Evolutionary conservation across 208 protist genomes (phyloP).

Genomic region (Crithidia thermophila): DNA sequence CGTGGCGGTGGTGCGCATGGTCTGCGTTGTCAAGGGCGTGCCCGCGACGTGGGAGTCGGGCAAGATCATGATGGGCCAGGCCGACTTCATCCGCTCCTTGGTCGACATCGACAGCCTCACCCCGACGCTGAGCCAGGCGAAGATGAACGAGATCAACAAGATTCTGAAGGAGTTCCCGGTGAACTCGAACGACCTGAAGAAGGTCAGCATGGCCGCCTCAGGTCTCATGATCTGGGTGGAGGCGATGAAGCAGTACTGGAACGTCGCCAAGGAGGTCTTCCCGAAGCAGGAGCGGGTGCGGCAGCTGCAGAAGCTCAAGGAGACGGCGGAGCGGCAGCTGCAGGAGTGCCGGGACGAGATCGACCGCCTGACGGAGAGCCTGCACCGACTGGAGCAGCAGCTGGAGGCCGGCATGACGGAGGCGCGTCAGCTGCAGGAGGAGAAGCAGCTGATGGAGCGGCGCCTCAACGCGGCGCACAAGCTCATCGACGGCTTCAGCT

Average conservation of each 20-base stretch:
- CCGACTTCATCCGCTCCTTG: constrained; percentile 89
- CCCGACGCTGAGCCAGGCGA: constrained; percentile 89
- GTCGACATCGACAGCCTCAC: constrained; percentile 92
- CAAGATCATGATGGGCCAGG: constrained; percentile 94
- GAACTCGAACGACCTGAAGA: constrained; percentile 91
- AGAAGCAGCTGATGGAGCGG: constrained; percentile 95
- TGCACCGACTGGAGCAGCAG: constrained; percentile 90
- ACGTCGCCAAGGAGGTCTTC: constrained; percentile 96
- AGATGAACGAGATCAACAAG: constrained; percentile 95
- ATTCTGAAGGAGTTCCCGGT: constrained; percentile 94
- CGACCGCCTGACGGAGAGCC: constrained; percentile 90
- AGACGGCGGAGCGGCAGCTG: constrained; percentile 90
- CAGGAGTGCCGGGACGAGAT: constrained; percentile 89
- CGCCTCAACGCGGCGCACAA: constrained; percentile 95
- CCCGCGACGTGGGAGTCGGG: constrained; percentile 88
- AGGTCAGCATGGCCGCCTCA: constrained; percentile 92
- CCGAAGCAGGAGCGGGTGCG: constrained; percentile 96
- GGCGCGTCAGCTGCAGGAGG: constrained; percentile 90
- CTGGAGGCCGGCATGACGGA: constrained; percentile 93
- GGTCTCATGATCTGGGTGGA: constrained; percentile 97
- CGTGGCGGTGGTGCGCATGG: constrained; percentile 95
- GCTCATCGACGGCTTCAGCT: constrained; percentile 97
- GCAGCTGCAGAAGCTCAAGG: constrained; percentile 92
- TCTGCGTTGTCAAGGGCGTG: constrained; percentile 93
- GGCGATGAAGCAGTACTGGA: constrained; percentile 98